Evolutionary conservation across 23 red algal species (phyloP).

Genomic region (Rhodosorus marinus): DNA sequence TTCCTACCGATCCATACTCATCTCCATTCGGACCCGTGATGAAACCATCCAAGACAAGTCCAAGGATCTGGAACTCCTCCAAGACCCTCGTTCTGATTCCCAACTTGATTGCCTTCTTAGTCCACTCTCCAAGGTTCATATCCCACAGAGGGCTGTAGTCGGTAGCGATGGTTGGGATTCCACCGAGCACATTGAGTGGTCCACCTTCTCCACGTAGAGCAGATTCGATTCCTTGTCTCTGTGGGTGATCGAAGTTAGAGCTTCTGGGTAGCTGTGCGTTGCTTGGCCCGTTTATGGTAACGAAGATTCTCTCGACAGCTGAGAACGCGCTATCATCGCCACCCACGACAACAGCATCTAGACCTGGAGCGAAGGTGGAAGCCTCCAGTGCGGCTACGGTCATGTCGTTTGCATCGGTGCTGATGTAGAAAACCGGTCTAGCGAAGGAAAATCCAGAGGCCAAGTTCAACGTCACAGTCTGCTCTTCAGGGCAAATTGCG

Average conservation of each 20-base stretch:
- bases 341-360: slow-evolving; percentile 2
- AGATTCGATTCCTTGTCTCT: slow-evolving; percentile 17
- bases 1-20: slow-evolving; percentile 9
- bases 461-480: slow-evolving; percentile 15
- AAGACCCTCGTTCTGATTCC: slow-evolving; percentile 11
- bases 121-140: slow-evolving; percentile 18
- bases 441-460: slow-evolving; percentile 20
- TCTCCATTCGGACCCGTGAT: slow-evolving; percentile 10
- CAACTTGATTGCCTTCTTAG: slow-evolving; percentile 6
- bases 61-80: slow-evolving; percentile 22
- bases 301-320: slow-evolving; percentile 22
- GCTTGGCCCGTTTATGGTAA: slow-evolving; percentile 6
- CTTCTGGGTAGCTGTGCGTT: slow-evolving; percentile 14
- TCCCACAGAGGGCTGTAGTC: slow-evolving; percentile 40
- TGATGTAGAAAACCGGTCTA: slow-evolving; percentile 19
- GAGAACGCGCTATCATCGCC: slow-evolving; percentile 24
- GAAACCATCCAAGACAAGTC: slow-evolving; percentile 15
- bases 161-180: slow-evolving; percentile 23
- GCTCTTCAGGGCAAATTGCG: slow-evolving; percentile 6
- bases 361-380: slow-evolving; percentile 7
- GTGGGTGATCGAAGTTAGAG: slow-evolving; percentile 10
- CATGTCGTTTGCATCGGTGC: slow-evolving; percentile 8
- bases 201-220: slow-evolving; percentile 11
- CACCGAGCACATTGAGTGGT: slow-evolving; percentile 19
- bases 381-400: slow-evolving; percentile 20